Conservation (phyloP, 2,329 filamentous ascomycete genomes). For the Neopestalotiopsis clavispora region DNA sequence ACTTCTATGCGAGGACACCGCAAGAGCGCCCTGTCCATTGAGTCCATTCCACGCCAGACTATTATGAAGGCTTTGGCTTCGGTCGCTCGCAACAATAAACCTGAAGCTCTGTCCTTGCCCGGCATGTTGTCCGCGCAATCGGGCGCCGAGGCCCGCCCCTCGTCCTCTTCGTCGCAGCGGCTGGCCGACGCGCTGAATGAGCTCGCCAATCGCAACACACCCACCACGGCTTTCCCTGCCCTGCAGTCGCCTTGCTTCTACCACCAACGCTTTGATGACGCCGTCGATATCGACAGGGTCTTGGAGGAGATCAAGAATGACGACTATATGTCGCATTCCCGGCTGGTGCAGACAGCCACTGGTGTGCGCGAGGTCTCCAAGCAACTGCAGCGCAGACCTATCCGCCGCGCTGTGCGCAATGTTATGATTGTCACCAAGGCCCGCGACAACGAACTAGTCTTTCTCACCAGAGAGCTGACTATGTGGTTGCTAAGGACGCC, state of each 20-base stretch:
- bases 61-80: slow-evolving; percentile 83
- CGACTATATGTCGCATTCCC: slow-evolving; percentile 90
- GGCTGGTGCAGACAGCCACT: slow-evolving; percentile 92
- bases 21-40: slow-evolving; percentile 61
- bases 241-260: slow-evolving; percentile 96
- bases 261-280: slow-evolving; percentile 95
- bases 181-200: slow-evolving; percentile 66
- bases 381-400: slow-evolving; percentile 88
- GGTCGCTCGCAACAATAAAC: slow-evolving; percentile 62
- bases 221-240: slow-evolving; percentile 63
- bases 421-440: slow-evolving; percentile 99
- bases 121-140: slow-evolving; percentile 59
- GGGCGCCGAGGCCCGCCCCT: slow-evolving; percentile 40
- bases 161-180: slow-evolving; percentile 59
- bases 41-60: slow-evolving; percentile 77
- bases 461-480: slow-evolving; percentile 84
- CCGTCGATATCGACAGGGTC: slow-evolving; percentile 92
- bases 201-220: slow-evolving; percentile 50
- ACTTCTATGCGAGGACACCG: slow-evolving; percentile 43
- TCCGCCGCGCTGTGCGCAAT: slow-evolving; percentile 88
- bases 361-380: slow-evolving; percentile 95
- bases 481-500: slow-evolving; percentile 89
- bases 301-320: slow-evolving; percentile 91
- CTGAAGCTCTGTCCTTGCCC: slow-evolving; percentile 66
- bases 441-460: slow-evolving; percentile 89